These are phyloP conservation scores for Solanum chaucha DNA, from an alignment of 257 asterid genomes.

Conservation along the genomic window DNA sequence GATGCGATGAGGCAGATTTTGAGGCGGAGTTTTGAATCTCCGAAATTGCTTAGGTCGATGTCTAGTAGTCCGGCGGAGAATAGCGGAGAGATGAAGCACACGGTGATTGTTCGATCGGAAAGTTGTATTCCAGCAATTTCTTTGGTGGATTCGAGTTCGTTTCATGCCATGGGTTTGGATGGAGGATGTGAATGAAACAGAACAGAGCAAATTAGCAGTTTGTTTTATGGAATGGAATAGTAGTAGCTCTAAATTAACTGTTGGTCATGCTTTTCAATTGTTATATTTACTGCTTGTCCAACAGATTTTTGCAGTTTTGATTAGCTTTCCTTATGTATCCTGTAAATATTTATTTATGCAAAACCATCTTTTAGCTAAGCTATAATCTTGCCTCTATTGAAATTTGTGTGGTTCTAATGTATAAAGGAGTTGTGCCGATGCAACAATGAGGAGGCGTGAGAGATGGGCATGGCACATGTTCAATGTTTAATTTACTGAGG, in stretches of 20 bases:
- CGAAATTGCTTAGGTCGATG: conserved; percentile 26
- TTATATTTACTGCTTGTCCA: background rate
- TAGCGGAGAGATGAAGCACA: background rate
- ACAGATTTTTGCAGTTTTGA: background rate
- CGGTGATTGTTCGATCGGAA: conserved; percentile 28
- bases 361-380: background rate
- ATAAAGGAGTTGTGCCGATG: too few relatives aligned
- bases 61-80: conserved; percentile 28
- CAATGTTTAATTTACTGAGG: too few relatives aligned
- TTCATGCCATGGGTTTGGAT: conserved; percentile 8
- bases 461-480: background rate
- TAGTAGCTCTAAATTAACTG: background rate
- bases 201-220: background rate
- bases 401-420: background rate
- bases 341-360: background rate
- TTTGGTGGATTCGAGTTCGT: conserved; percentile 19
- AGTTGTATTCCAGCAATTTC: conserved; percentile 47
- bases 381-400: background rate
- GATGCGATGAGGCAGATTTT: conserved; percentile 57
- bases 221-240: background rate
- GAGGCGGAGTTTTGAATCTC: conserved; percentile 41
- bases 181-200: conserved; percentile 6
- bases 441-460: background rate
- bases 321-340: background rate
- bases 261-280: background rate